phyloP scores from a whole-genome alignment of 2,329 filamentous ascomycete genomes.

The Zelopaecilomyces penicillatus region DNA sequence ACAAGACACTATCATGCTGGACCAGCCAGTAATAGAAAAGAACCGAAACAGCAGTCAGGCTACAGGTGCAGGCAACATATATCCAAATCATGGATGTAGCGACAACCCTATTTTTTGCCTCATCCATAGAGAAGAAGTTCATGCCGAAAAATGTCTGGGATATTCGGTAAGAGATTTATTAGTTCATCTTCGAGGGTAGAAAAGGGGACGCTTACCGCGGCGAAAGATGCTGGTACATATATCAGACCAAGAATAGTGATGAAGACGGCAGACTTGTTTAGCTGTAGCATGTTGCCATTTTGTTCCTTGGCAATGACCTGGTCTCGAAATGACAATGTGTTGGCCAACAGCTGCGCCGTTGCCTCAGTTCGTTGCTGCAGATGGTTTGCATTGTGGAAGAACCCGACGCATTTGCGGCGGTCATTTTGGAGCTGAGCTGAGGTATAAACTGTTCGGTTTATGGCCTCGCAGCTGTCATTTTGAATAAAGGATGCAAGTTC shows the following conservation, averaged over 20 bases:
- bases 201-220: conserved; percentile 21
- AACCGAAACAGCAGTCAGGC: conserved; percentile 24
- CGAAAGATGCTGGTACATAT: conserved; percentile 27
- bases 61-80: conserved; percentile 21
- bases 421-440: conserved; percentile 7
- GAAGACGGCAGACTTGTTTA: conserved; percentile 25
- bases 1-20: conserved; percentile 15
- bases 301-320: conserved; percentile 23
- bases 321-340: conserved; percentile 21
- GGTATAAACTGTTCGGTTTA: neutral
- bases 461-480: neutral
- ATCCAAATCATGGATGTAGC: conserved; percentile 30
- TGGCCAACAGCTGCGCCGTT: conserved; percentile 17
- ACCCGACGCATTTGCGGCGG: conserved; percentile 10
- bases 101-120: conserved; percentile 19
- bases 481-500: conserved; percentile 10
- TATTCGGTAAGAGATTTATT: neutral
- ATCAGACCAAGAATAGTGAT: conserved; percentile 22
- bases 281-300: conserved; percentile 20
- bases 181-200: neutral
- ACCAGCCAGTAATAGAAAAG: conserved; percentile 21
- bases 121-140: conserved; percentile 30
- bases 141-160: conserved; percentile 30
- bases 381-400: conserved; percentile 14
- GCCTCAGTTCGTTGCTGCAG: conserved; percentile 17